Base-by-base conservation (phyloP, 2,329 filamentous ascomycete species). In the Sporothrix protearum region DNA sequence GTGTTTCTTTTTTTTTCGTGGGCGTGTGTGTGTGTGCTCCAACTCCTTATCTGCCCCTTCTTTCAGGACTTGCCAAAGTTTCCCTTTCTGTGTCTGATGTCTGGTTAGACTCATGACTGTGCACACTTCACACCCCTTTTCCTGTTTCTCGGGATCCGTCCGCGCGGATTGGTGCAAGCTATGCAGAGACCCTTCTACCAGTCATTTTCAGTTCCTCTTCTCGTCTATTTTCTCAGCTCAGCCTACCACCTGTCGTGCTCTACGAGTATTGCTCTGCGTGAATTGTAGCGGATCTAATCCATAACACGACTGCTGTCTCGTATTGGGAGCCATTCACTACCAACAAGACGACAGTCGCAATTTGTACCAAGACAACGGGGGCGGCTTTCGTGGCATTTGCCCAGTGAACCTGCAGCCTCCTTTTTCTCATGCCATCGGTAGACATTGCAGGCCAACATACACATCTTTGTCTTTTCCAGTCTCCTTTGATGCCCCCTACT, bases 161-260 rank as follows among this genome's bases (percentile, higher is more conserved):
- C 25, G n/a, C 16, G 22, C 51, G 67, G 51, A 69, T 69, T 69
- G 67, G 67, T 42, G 33, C 47, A 12, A 59, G 66, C 55, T 49
- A 68, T 42, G 49, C 66, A 68, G 49, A 22, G 28, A n/a, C n/a
- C 10, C 33, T 8, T 61, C 39, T n/a, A 19, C 57, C 57, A 61
- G 12, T 14, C 16, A 59, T 59, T 59, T 36, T 2, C 55, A n/a
- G 10, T 55, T 25, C 22, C 22, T 55, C 22, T 39, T 39, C 30
- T 10, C 57, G n/a, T 10, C 33, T 5, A 28, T 45, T 64, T 64
- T 64, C 39, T 64, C 39, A 45, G 59, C 59, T 30, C 59, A 63
- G 39, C 36, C 4, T 12, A 59, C 33, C 33, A n/a, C n/a, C 51
- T 53, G 51, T 25, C 28, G 25, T 33, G 25, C 28, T 16, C 53